Percentiles rank a stretch among this genome's conserved stretches.
phyloP scores from a whole-genome alignment of 495 filamentous ascomycete species.

The Aspergillus kassunensis region DNA sequence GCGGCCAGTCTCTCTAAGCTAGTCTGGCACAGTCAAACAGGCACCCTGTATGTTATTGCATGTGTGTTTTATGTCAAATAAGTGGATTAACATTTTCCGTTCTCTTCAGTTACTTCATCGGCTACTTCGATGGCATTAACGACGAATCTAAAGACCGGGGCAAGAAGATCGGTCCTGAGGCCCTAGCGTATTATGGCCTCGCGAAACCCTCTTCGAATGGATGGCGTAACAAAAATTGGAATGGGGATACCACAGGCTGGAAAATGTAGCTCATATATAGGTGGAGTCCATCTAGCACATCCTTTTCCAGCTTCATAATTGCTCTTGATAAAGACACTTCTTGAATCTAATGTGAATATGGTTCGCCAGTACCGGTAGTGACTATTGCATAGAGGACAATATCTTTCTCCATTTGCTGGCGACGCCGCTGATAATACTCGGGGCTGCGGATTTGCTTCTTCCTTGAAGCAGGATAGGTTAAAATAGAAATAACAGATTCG shows the following conservation, averaged over 20 bases:
- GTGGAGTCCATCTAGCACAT: too few relatives aligned
- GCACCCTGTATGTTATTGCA: constrained; percentile 15
- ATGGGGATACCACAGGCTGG: constrained; percentile 11
- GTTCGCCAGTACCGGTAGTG: too few relatives aligned
- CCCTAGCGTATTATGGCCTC: constrained; percentile 12
- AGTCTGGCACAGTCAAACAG: constrained; percentile 13
- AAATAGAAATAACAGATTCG: too few relatives aligned
- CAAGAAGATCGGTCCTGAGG: not conserved
- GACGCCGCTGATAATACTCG: too few relatives aligned
- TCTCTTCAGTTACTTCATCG: constrained; percentile 15
- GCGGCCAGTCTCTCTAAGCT: constrained; percentile 1
- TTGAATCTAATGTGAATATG: too few relatives aligned
- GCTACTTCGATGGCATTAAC: constrained; percentile 1
- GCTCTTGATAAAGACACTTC: too few relatives aligned
- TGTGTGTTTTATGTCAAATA: constrained; percentile 2
- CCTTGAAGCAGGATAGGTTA: too few relatives aligned
- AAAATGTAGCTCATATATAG: constrained; percentile 3
- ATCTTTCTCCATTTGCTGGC: too few relatives aligned
- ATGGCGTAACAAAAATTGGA: constrained; percentile 7
- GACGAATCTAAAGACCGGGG: not conserved
- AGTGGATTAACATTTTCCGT: not conserved
- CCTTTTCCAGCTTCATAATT: too few relatives aligned
- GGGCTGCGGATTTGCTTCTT: too few relatives aligned
- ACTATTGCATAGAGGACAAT: too few relatives aligned
- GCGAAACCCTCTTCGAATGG: constrained; percentile 10